phyloP scores from a whole-genome alignment of 2,329 filamentous ascomycete species.

The Penicillium sclerotigenum region DNA sequence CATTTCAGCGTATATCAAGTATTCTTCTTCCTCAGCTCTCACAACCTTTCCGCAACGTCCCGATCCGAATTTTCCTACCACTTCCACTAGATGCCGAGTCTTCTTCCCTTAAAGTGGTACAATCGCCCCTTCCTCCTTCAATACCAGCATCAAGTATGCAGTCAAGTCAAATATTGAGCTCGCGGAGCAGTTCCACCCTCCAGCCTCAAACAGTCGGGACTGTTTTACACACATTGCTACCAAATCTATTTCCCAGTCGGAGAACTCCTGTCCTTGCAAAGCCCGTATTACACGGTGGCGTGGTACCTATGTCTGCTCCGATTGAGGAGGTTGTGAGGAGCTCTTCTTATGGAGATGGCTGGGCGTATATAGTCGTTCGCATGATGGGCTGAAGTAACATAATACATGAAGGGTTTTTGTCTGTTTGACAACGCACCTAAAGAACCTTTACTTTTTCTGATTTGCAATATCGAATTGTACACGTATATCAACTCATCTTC shows the following conservation, averaged over 20 bases:
- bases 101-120: constrained; percentile 63
- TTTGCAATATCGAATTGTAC: too few species aligned
- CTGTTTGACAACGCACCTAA: too few species aligned
- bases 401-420: too few species aligned
- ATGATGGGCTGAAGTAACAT: constrained; percentile 59
- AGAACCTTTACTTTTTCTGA: too few species aligned
- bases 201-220: constrained; percentile 70
- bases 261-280: constrained; percentile 80
- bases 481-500: too few species aligned
- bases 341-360: constrained; percentile 87
- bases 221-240: constrained; percentile 71
- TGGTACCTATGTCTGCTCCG: constrained; percentile 73
- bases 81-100: constrained; percentile 55
- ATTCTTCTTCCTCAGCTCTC: constrained; percentile 69
- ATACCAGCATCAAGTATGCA: constrained; percentile 32
- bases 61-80: constrained; percentile 81
- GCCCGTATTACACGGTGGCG: constrained; percentile 79
- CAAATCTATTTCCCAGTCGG: constrained; percentile 80
- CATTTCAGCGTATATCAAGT: constrained; percentile 71
- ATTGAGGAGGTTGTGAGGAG: constrained; percentile 79
- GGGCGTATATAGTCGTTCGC: constrained; percentile 76
- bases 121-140: constrained; percentile 64
- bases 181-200: constrained; percentile 26
- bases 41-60: constrained; percentile 74
- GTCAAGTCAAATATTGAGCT: constrained; percentile 22